Evolutionary conservation across 2,329 filamentous ascomycete genomes (phyloP), one percentile per base, ranked within the genome.

Genomic region (Fusarium luffae): DNA sequence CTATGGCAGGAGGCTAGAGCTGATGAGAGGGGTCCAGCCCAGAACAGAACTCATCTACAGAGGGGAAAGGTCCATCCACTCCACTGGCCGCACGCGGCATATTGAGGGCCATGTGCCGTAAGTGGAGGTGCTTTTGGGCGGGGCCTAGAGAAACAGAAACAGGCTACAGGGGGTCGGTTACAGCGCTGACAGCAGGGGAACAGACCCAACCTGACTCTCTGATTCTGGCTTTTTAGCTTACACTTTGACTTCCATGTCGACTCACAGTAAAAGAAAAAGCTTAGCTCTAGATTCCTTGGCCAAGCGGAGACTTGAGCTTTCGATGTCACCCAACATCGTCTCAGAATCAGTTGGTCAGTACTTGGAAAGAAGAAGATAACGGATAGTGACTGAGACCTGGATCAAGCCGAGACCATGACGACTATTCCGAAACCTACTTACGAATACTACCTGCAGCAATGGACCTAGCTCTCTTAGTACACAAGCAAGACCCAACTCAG

Each of bases 61-160:
- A 64, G 46, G 42, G 27, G 59, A 40, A 56, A 46, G 49, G 52
- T 61, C 54, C 23, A 55, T 28, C 28, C 12, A 52, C 34, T 37
- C 34, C 34, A 37, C 34, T 37, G 56, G 49, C 59, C 54, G 67
- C 67, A 70, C 67, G 49, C 67, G 63, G 67, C 65, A 70, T 70
- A 59, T 25, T 52, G 49, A 27, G 49, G 19, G 49, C 49, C 34
- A 52, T 52, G 67, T 57, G 54, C 62, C 54, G 57, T 48, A 62
- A 64, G 63, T 58, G 52, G 56, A 70, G 52, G 57, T 46, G 46
- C 32, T 27, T 47, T 52, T n/a, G 27, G 41, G 66, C 51, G 67
- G 67, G 59, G 57, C 47, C 34, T 48, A 21, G 25, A 48, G 23
- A 52, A 52, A 52, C 49, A 52, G 49, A 52, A 52, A 52, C 34